These are phyloP conservation scores for Solanum chmielewskii DNA, from an alignment of 257 asterid genomes.

Conservation along the genomic window DNA sequence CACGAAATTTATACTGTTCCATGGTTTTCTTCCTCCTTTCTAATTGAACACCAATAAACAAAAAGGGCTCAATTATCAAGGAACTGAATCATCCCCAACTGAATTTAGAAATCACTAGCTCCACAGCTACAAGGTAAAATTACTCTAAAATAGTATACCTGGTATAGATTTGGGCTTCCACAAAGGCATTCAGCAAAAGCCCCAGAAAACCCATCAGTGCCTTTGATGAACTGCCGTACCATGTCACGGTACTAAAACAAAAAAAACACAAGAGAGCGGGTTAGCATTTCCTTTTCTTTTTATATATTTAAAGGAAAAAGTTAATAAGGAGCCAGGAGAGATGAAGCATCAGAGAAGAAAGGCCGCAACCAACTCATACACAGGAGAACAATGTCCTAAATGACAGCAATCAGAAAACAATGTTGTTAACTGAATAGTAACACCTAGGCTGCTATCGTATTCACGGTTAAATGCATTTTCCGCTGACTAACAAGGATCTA, in stretches of 20 bases:
- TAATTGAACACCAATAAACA: constrained; percentile 24
- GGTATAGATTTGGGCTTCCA: constrained; percentile 94
- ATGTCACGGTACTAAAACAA: constrained; percentile 79
- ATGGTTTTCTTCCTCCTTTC: constrained; percentile 97
- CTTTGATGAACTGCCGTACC: constrained; percentile 89
- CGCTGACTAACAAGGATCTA: neutral
- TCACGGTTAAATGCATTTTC: neutral
- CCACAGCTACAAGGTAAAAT: neutral
- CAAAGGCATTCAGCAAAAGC: constrained; percentile 95
- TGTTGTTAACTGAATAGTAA: neutral
- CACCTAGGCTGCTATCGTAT: neutral
- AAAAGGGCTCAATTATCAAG: neutral
- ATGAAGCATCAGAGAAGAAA: neutral
- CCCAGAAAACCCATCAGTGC: constrained; percentile 95
- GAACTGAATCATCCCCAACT: neutral
- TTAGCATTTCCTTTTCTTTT: neutral
- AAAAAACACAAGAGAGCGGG: neutral
- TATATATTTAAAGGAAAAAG: neutral
- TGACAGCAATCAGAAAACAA: neutral
- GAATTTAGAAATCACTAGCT: neutral
- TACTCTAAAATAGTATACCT: constrained; percentile 32
- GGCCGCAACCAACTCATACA: neutral
- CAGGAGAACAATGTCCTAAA: neutral
- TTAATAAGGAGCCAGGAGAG: neutral
- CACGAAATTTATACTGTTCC: constrained; percentile 90